A percentile compares a stretch with the other conserved stretches of the same genome.
Conservation (phyloP, 306 rosid genomes). For the Medicago lupulina region DNA sequence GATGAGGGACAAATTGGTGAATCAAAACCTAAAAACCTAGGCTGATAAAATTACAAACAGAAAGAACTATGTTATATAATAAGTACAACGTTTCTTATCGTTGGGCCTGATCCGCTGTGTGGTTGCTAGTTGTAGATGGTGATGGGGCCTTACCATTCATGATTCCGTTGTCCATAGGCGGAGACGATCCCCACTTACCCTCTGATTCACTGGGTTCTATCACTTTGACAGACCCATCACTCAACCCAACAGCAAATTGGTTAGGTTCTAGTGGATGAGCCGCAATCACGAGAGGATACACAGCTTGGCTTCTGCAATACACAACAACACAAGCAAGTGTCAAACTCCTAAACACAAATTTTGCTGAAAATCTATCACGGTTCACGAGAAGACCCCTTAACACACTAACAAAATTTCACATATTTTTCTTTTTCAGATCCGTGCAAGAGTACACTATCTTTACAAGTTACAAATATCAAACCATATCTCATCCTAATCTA, state of each 20-base stretch:
- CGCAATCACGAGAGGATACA: slow-evolving; percentile 72
- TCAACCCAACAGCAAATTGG: slow-evolving; percentile 81
- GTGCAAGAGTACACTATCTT: background rate
- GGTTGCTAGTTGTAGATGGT: slow-evolving; percentile 70
- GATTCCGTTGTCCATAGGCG: slow-evolving; percentile 67
- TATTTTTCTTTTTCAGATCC: background rate
- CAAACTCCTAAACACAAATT: slow-evolving; percentile 9
- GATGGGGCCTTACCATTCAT: slow-evolving; percentile 64
- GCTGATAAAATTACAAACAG: slow-evolving; percentile 48
- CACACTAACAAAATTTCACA: background rate
- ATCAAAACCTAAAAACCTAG: slow-evolving; percentile 48
- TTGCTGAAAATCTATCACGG: slow-evolving; percentile 11
- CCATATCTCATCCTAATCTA: background rate
- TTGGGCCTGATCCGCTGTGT: slow-evolving; percentile 70
- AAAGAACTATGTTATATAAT: slow-evolving; percentile 39
- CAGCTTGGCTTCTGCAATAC: slow-evolving; percentile 65
- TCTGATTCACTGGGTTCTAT: slow-evolving; percentile 77
- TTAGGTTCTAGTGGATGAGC: slow-evolving; percentile 76
- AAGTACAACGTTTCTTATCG: slow-evolving; percentile 51
- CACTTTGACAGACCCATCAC: slow-evolving; percentile 82
- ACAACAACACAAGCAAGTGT: slow-evolving; percentile 25
- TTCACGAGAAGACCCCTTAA: background rate
- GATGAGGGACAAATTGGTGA: slow-evolving; percentile 45
- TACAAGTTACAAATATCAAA: background rate
- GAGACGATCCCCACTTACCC: slow-evolving; percentile 75